phyloP scores from a whole-genome alignment of 2,329 filamentous ascomycete species.

The Pseudocercospora cruenta region DNA sequence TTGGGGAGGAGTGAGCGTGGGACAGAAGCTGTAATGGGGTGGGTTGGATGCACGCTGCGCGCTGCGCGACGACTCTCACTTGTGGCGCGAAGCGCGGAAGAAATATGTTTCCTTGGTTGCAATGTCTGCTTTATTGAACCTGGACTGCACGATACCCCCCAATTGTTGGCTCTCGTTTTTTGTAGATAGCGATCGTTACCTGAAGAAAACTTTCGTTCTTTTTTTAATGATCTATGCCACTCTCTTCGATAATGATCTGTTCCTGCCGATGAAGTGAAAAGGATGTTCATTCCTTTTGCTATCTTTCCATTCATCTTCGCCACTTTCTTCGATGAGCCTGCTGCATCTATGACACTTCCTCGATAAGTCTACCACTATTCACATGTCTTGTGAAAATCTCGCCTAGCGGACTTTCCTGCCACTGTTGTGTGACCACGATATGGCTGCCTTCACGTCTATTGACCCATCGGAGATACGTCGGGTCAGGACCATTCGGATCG shows the following conservation, averaged over 20 bases:
- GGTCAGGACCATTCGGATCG: slow-evolving; percentile 43
- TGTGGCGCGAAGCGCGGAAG: too few relatives aligned
- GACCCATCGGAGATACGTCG: slow-evolving; percentile 71
- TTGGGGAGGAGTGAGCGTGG: neutral
- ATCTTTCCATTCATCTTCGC: too few relatives aligned
- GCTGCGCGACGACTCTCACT: too few relatives aligned
- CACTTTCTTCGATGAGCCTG: too few relatives aligned
- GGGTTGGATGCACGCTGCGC: too few relatives aligned
- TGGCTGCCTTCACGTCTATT: slow-evolving; percentile 48
- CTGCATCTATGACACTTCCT: neutral
- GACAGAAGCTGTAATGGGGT: neutral
- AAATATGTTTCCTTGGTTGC: too few relatives aligned
- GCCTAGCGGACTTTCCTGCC: slow-evolving; percentile 12
- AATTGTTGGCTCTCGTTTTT: neutral
- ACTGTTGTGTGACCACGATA: slow-evolving; percentile 10
- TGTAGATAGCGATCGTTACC: neutral
- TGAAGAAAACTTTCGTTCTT: too few relatives aligned
- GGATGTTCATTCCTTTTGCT: too few relatives aligned
- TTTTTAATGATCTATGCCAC: too few relatives aligned
- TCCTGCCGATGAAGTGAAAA: too few relatives aligned
- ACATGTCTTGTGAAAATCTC: slow-evolving; percentile 1
- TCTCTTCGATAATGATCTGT: too few relatives aligned
- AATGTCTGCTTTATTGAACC: neutral
- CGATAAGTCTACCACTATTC: neutral
- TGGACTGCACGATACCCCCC: neutral